Evolutionary conservation across 371 early-diverging fungal species (phyloP).

Genomic region (Circinella minor): DNA sequence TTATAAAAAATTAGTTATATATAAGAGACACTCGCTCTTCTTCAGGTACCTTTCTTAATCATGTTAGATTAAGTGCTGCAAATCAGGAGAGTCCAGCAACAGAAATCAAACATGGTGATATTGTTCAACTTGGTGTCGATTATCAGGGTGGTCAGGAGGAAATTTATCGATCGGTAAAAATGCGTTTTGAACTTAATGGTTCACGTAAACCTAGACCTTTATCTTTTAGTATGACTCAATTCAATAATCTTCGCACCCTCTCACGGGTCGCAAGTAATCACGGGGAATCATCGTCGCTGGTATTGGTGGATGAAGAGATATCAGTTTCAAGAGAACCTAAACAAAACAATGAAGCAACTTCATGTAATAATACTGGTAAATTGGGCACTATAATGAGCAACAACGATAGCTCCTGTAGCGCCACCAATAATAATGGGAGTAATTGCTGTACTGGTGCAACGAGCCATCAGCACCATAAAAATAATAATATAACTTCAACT

Average conservation of each 20-base stretch:
- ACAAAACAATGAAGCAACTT: neutral
- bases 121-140: conserved; percentile 95
- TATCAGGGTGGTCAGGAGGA: conserved; percentile 89
- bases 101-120: conserved; percentile 90
- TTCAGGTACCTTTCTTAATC: conserved; percentile 97
- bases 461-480: no score
- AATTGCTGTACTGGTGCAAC: neutral
- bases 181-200: conserved; percentile 76
- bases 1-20: conserved; percentile 63
- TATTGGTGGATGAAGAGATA: conserved; percentile 13
- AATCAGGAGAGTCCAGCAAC: conserved; percentile 85
- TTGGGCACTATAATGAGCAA: conserved; percentile 8
- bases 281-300: conserved; percentile 7
- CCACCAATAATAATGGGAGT: neutral
- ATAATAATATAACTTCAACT: no score
- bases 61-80: conserved; percentile 87
- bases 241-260: conserved; percentile 42
- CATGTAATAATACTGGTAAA: neutral
- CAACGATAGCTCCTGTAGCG: conserved; percentile 7
- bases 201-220: conserved; percentile 29
- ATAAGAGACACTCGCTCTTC: conserved; percentile 94
- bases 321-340: neutral
- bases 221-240: conserved; percentile 43
- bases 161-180: conserved; percentile 78
- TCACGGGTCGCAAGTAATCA: conserved; percentile 25